phyloP scores from a whole-genome alignment of 495 filamentous ascomycete species.

The Aspergillus mulundensis region DNA sequence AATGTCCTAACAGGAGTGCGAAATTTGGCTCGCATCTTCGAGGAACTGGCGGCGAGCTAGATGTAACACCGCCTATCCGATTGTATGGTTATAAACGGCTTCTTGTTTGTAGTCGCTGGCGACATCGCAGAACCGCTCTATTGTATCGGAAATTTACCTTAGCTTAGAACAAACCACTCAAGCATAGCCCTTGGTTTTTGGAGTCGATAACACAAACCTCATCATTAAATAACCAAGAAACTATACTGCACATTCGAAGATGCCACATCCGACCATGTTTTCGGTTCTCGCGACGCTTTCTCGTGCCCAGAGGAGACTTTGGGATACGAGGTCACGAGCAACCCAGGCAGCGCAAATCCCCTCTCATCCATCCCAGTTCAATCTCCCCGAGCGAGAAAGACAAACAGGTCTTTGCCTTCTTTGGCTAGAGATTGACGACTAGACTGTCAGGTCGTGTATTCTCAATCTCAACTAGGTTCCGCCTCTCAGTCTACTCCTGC shows the following conservation, averaged over 20 bases:
- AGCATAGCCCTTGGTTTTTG: background rate
- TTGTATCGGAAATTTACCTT: background rate
- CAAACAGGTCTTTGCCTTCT: no score
- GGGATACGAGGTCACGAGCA: background rate
- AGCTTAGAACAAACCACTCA: background rate
- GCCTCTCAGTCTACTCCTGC: no score
- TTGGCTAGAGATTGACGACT: no score
- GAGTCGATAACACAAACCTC: background rate
- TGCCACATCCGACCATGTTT: no score
- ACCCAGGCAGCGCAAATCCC: background rate
- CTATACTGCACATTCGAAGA: no score
- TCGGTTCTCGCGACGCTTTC: background rate
- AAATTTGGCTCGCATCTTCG: constrained; percentile 67
- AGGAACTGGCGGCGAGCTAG: constrained; percentile 49
- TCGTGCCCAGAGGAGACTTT: background rate
- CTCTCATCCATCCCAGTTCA: background rate
- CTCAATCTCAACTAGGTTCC: no score
- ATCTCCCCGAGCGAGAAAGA: no score
- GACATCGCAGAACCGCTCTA: constrained; percentile 10
- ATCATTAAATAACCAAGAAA: background rate
- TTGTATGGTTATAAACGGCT: background rate
- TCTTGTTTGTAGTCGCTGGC: constrained; percentile 31
- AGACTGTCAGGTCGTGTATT: no score
- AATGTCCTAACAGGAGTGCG: constrained; percentile 74
- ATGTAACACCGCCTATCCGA: constrained; percentile 4